Conservation (phyloP, 2,329 filamentous ascomycete species). For the Bipolaris victoriae region DNA sequence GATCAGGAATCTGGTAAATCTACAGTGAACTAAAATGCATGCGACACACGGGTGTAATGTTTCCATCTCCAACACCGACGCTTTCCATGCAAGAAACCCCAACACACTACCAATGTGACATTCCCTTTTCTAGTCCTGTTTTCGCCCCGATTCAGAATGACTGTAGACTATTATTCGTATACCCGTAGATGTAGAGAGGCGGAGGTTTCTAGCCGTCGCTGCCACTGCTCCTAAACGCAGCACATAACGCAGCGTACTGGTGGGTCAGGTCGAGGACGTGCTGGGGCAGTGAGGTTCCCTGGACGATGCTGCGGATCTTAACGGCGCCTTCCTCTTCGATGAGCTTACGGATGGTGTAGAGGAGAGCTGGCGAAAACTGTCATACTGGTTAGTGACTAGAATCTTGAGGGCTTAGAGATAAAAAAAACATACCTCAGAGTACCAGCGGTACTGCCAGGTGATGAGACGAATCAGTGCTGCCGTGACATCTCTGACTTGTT, state of each 20-base stretch:
- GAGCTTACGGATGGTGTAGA: conserved; percentile 85
- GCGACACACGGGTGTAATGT: neutral
- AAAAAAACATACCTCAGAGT: conserved; percentile 73
- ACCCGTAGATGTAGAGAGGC: conserved; percentile 21
- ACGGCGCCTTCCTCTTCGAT: conserved; percentile 98
- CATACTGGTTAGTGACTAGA: conserved; percentile 1
- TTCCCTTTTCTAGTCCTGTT: neutral
- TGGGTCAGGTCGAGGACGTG: conserved; percentile 93
- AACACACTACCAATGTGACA: neutral
- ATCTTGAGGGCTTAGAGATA: too few relatives aligned
- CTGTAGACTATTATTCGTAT: conserved; percentile 11
- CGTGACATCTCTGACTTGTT: conserved; percentile 80
- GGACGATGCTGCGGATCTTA: conserved; percentile 95
- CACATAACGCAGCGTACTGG: conserved; percentile 92
- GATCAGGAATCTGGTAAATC: neutral
- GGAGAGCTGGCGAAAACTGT: conserved; percentile 86
- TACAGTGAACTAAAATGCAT: conserved; percentile 3
- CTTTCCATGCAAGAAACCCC: conserved; percentile 20
- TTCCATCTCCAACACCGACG: conserved; percentile 18
- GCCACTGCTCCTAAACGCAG: conserved; percentile 91
- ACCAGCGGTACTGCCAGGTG: conserved; percentile 99
- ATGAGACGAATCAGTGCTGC: conserved; percentile 88
- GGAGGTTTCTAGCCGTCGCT: conserved; percentile 70
- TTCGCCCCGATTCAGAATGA: neutral
- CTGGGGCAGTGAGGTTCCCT: conserved; percentile 92